Base-by-base conservation (phyloP, 768 basidiomycete species). In the Psilocybe azurescens region DNA sequence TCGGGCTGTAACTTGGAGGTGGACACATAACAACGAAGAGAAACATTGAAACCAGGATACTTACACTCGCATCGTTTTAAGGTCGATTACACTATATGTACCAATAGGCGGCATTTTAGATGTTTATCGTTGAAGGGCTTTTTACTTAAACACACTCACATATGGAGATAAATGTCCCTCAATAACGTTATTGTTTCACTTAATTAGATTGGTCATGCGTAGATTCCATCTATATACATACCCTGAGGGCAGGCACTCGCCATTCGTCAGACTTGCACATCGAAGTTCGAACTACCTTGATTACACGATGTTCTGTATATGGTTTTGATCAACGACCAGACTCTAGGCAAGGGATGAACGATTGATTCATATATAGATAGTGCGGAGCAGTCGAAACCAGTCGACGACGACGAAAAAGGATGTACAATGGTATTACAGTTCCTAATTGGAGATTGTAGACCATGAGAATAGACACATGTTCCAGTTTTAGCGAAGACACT, bases 401-500 rank as follows among this genome's bases (percentile, higher is more conserved):
- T 44, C 41, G 41, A 44, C 41, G 14, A 44, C 5, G 11, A 44
- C 6, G n/a, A 14, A 13, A 16, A 13, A 14, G 24, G 8, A 50
- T 11, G 28, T 24, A 28, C 18, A 24, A 24, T n/a, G 16, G 10
- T 7, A 7, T 47, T 52, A 65, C 18, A 67, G 32, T 33, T 67
- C 65, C 65, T 67, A 39, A 20, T 46, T n/a, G n/a, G 20, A 44
- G 29, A 54, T 10, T 29, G 16, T 55, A 4, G 6, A 24, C 47
- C 24, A 16, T 52, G 6, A 54, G 36, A 20, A n/a, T 36, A 20
- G 33, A 30, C 9, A 46, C 14, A 13, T 32, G 33, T 7, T 10
- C 18, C 29, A 44, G 29, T 24, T 36, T 11, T 8, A 41, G 10
- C 13, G 5, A 52, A 52, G 10, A 54, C 16, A 58, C 81, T 66